Evolutionary conservation across 2,329 filamentous ascomycete genomes (phyloP), one percentile per base, ranked within the genome.

Genomic region (Aspergillus fumigatus): DNA sequence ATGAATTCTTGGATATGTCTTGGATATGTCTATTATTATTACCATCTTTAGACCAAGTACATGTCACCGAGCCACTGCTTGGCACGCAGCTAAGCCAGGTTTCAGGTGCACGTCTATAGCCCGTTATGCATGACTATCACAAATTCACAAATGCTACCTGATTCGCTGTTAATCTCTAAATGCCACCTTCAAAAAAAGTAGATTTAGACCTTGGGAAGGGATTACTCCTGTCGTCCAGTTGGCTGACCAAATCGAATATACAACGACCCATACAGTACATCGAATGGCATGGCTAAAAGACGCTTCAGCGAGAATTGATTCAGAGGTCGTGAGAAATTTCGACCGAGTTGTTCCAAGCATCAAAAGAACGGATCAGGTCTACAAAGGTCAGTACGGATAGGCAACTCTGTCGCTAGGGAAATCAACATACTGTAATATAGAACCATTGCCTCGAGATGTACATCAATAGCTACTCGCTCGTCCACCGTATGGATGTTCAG

Each of bases 401-500:
- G n/a, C 2, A 5, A 5, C 10, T 45, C 27, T 47, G 11, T 47
- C 41, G 41, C 38, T 7, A 35, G 47, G 10, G 26, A 27, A 21
- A 19, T 53, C 29, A 38, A 60, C 62, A 54, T 64, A 76, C 73
- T 74, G 53, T 77, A 77, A 59, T 78, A 76, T 26, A 77, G 59
- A 63, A 73, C 73, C 54, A 78, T 68, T 0, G 66, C 75, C 58
- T 78, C 75, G 43, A 78, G 54, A 64, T 79, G 76, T 19, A 74
- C 74, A 58, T 69, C 66, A 50, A 79, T 70, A 17, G 68, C 68
- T 29, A 82, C 68, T 25, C 70, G 73, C 68, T 82, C 80, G 62
- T 82, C 77, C 1, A 82, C 77, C 0, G 79, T 81, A 62, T 82
- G 80, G 7, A 79, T 78, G 53, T 79, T 79, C 8, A 75, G 62